Evolutionary conservation across 2,329 filamentous ascomycete genomes (phyloP).

Genomic region (Arthrobotrys conoides): DNA sequence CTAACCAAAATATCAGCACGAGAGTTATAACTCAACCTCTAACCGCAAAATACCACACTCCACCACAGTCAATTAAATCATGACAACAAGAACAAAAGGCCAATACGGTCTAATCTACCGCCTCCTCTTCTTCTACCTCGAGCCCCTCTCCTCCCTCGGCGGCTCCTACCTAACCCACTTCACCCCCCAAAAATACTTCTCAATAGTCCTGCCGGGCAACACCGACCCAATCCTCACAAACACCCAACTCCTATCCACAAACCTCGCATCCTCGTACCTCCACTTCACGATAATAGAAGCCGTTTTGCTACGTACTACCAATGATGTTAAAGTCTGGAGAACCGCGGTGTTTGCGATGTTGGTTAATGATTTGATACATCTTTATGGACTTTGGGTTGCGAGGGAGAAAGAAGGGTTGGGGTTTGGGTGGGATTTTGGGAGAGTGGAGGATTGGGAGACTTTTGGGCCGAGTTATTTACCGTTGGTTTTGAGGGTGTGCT

Average conservation of each 20-base stretch:
- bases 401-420: conserved; percentile 18
- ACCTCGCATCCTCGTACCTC: conserved; percentile 49
- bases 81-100: conserved; percentile 25
- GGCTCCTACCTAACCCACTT: conserved; percentile 48
- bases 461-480: conserved; percentile 45
- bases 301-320: conserved; percentile 37
- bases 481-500: conserved; percentile 31
- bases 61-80: too few species aligned
- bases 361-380: conserved; percentile 44
- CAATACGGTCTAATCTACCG: conserved; percentile 47
- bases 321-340: conserved; percentile 44
- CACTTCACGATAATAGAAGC: conserved; percentile 53
- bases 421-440: conserved; percentile 41
- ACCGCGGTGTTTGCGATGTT: conserved; percentile 29
- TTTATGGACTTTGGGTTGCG: conserved; percentile 36
- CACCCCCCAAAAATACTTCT: conserved; percentile 43
- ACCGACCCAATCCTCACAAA: conserved; percentile 38
- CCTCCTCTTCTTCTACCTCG: conserved; percentile 47
- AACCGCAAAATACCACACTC: conserved; percentile 12
- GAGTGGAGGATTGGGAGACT: conserved; percentile 38
- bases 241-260: conserved; percentile 45
- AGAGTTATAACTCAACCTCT: background rate
- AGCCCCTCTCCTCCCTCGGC: conserved; percentile 41
- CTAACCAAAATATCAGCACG: background rate
- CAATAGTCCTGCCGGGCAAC: conserved; percentile 30